Evolutionary conservation across 345 rosid genomes (phyloP).

Genomic region (Boechera retrofracta): DNA sequence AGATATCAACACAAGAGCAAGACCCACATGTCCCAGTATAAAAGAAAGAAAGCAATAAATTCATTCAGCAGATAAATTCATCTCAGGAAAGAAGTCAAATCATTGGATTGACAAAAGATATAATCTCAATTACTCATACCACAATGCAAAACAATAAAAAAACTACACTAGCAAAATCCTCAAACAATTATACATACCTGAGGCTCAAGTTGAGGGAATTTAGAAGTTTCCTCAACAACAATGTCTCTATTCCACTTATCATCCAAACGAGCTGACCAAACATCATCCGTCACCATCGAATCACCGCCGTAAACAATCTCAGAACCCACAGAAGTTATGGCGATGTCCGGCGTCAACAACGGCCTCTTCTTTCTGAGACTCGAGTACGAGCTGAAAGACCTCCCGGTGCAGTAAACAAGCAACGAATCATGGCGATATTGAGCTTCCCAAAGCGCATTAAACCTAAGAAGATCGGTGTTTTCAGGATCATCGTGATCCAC

Average conservation of each 20-base stretch:
- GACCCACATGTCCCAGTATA: not conserved
- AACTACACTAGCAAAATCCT: not conserved
- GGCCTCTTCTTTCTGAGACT: constrained; percentile 68
- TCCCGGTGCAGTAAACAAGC: constrained; percentile 82
- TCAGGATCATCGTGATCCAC: constrained; percentile 82
- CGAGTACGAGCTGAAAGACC: constrained; percentile 65
- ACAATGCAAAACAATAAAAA: constrained; percentile 3
- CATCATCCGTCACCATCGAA: constrained; percentile 63
- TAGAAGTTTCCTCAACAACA: constrained; percentile 69
- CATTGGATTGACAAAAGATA: not conserved
- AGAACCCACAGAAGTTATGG: constrained; percentile 87
- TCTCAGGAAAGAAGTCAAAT: not conserved
- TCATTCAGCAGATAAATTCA: not conserved
- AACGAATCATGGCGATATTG: constrained; percentile 72
- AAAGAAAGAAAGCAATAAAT: not conserved
- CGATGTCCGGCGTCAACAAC: constrained; percentile 79
- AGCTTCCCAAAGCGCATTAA: constrained; percentile 91
- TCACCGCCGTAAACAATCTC: constrained; percentile 82
- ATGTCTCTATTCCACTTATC: constrained; percentile 73
- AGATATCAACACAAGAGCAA: not conserved
- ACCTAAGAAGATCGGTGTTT: constrained; percentile 68
- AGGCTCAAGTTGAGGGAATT: constrained; percentile 70
- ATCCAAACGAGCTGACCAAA: constrained; percentile 65
- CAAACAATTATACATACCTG: constrained; percentile 53
- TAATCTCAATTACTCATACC: constrained; percentile 15